Evolutionary conservation across 257 asterid species (phyloP).

Genomic region (Capsicum baccatum): DNA sequence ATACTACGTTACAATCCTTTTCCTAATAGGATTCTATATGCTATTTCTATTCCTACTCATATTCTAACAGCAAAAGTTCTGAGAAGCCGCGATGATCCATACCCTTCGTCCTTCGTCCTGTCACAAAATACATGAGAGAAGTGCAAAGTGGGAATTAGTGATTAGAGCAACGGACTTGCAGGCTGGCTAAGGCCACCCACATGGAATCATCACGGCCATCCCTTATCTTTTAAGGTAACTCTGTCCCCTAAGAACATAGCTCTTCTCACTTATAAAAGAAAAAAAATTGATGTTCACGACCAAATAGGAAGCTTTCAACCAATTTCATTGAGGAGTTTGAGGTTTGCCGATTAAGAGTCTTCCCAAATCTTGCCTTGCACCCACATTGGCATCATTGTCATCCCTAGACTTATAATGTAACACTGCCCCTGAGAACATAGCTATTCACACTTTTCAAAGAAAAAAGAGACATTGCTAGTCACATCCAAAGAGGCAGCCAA

Average conservation of each 20-base stretch:
- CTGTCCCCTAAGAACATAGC: constrained; percentile 14
- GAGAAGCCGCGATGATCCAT: background rate
- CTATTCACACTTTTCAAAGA: background rate
- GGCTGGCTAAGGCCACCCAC: background rate
- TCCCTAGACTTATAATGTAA: background rate
- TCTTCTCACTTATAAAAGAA: background rate
- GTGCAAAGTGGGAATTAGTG: background rate
- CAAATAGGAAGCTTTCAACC: background rate
- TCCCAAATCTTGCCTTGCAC: background rate
- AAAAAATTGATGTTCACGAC: background rate
- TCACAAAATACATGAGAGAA: background rate
- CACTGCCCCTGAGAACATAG: background rate
- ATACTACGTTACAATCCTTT: no score
- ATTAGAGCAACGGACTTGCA: constrained; percentile 1
- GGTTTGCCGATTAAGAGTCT: background rate
- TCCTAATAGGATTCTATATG: no score
- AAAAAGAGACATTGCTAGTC: background rate
- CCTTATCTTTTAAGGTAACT: background rate
- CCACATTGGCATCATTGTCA: background rate
- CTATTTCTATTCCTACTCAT: no score
- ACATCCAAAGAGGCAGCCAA: background rate
- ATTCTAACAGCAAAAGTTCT: background rate
- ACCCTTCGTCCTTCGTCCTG: background rate
- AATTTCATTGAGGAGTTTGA: background rate
- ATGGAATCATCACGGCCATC: background rate